These are phyloP conservation scores for Immersiella caudata DNA, from an alignment of 495 filamentous ascomycete species.

Conservation along the genomic window DNA sequence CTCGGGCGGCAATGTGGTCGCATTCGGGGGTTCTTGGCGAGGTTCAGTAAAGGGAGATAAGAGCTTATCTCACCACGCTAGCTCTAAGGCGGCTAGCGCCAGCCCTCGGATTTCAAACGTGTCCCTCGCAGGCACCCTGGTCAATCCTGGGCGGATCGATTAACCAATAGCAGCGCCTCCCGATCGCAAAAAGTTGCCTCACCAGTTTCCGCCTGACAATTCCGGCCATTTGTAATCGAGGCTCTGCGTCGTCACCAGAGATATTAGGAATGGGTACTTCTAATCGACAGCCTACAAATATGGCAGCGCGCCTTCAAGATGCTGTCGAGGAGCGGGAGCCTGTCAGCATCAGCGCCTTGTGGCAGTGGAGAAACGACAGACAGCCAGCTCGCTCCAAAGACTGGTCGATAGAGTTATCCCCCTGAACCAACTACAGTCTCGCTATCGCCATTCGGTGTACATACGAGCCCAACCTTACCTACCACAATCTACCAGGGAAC, in stretches of 20 bases:
- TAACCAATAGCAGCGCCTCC: neutral
- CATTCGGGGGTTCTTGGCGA: neutral
- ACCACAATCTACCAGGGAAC: neutral
- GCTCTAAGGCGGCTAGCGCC: neutral
- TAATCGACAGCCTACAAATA: neutral
- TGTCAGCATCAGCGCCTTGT: too few species aligned
- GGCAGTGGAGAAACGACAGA: too few species aligned
- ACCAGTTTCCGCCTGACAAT: neutral
- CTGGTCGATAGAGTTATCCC: too few species aligned
- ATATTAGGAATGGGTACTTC: neutral
- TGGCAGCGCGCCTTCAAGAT: neutral
- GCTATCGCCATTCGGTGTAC: too few species aligned
- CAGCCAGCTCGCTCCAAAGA: too few species aligned
- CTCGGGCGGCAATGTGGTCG: neutral
- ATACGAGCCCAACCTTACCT: neutral
- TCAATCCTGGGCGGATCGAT: neutral
- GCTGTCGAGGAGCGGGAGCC: too few species aligned
- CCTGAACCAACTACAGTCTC: too few species aligned
- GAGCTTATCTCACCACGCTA: neutral
- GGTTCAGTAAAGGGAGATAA: slow-evolving; percentile 1
- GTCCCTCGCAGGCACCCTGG: too few species aligned
- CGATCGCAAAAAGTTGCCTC: neutral
- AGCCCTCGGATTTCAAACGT: neutral
- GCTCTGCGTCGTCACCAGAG: neutral
- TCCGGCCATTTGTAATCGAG: neutral